Evolutionary conservation across 2,329 filamentous ascomycete species (phyloP).

Genomic region (Diaporthe vaccinii): DNA sequence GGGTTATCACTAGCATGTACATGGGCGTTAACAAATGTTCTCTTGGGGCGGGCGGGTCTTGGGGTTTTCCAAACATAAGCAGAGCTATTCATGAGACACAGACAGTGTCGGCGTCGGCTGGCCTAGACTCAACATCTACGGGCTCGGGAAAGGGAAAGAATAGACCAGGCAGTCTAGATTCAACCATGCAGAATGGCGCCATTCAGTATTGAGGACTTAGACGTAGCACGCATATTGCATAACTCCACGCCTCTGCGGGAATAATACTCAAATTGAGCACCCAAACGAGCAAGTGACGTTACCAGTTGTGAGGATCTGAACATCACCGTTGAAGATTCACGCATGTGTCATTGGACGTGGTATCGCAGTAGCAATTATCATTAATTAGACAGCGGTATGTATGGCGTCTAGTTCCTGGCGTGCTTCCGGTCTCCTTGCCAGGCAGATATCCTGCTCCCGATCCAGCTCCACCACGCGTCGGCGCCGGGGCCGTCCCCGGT

Average conservation of each 20-base stretch:
- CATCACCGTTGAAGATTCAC: background rate
- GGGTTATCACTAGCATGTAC: slow-evolving; percentile 33
- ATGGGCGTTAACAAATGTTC: slow-evolving; percentile 24
- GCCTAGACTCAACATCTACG: slow-evolving; percentile 52
- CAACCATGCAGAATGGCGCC: slow-evolving; percentile 34
- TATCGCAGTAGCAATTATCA: background rate
- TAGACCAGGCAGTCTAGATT: slow-evolving; percentile 33
- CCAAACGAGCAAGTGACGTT: background rate
- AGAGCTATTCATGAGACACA: slow-evolving; percentile 38
- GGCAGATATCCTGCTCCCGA: slow-evolving; percentile 78
- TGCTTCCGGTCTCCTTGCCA: slow-evolving; percentile 32
- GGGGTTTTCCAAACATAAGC: slow-evolving; percentile 38
- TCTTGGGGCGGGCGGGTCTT: background rate
- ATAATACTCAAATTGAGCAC: background rate
- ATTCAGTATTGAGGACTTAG: background rate
- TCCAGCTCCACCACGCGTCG: slow-evolving; percentile 92
- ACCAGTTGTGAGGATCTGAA: background rate
- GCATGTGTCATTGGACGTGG: too few relatives aligned
- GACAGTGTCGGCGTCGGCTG: slow-evolving; percentile 36
- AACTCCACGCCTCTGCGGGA: background rate
- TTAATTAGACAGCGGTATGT: slow-evolving; percentile 3
- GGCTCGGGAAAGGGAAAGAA: slow-evolving; percentile 17
- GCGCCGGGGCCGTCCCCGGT: slow-evolving; percentile 76
- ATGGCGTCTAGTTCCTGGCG: background rate
- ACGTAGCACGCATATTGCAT: background rate